Evolutionary conservation across 371 early-diverging fungal genomes (phyloP).

Genomic region (Actinomucor elegans): DNA sequence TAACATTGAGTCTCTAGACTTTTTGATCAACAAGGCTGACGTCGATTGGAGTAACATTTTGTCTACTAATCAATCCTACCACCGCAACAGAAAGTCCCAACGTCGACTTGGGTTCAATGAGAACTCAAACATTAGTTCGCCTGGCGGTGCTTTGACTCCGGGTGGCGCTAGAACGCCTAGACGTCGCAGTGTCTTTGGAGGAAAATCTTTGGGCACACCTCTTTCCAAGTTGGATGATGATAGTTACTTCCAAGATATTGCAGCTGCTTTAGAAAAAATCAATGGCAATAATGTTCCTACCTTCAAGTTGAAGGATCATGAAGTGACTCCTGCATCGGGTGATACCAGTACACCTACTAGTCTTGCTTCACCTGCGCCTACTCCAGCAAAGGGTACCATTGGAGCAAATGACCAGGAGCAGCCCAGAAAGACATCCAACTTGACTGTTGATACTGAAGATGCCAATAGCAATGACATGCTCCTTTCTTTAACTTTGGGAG

Average conservation of each 20-base stretch:
- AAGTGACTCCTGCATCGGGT: conserved; percentile 16
- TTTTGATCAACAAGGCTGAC: conserved; percentile 71
- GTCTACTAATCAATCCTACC: conserved; percentile 44
- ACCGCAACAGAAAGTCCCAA: conserved; percentile 28
- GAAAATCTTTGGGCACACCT: conserved; percentile 35
- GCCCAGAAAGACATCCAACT: neutral
- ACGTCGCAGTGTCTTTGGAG: conserved; percentile 47
- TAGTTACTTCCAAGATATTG: conserved; percentile 44
- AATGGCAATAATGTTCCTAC: conserved; percentile 19
- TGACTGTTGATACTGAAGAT: conserved; percentile 1
- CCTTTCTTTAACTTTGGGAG: conserved; percentile 69
- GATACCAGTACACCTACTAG: neutral
- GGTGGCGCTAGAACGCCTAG: conserved; percentile 49
- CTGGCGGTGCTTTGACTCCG: conserved; percentile 43
- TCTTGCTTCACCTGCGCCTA: conserved; percentile 3
- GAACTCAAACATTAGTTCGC: conserved; percentile 47
- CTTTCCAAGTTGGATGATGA: conserved; percentile 37
- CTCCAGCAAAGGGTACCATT: neutral
- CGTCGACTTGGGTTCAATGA: conserved; percentile 54
- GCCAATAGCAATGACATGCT: conserved; percentile 12
- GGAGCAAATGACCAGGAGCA: neutral
- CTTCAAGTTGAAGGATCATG: conserved; percentile 60
- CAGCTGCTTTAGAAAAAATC: conserved; percentile 30
- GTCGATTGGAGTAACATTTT: conserved; percentile 76
- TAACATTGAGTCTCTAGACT: conserved; percentile 84